Conservation (phyloP, 306 rosid species). For the Begonia loranthoides region DNA sequence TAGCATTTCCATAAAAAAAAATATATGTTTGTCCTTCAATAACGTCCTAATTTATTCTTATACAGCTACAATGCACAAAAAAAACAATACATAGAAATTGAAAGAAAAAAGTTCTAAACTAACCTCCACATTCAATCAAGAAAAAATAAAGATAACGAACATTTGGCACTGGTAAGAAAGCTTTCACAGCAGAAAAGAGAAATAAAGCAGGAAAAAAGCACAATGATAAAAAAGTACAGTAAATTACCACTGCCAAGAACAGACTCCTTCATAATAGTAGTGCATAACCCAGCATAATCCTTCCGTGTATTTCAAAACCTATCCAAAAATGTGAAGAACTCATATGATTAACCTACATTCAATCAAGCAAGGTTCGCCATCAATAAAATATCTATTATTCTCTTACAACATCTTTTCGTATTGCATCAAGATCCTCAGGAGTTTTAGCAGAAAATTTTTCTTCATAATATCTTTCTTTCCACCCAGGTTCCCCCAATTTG, state of each 20-base stretch:
- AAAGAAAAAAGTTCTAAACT: too few relatives aligned
- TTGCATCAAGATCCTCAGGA: constrained; percentile 76
- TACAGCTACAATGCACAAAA: too few relatives aligned
- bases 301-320: constrained; percentile 93
- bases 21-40: too few relatives aligned
- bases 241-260: constrained; percentile 96
- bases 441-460: constrained; percentile 65
- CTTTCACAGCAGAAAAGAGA: background rate
- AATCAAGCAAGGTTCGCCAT: too few relatives aligned
- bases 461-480: constrained; percentile 96
- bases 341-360: constrained; percentile 12
- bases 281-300: constrained; percentile 98
- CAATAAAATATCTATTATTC: too few relatives aligned
- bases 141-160: too few relatives aligned
- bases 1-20: too few relatives aligned
- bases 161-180: too few relatives aligned
- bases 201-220: background rate
- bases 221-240: background rate
- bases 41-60: too few relatives aligned
- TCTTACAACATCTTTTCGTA: constrained; percentile 85
- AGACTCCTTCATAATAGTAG: constrained; percentile 95
- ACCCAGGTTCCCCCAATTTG: constrained; percentile 81
- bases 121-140: too few relatives aligned
- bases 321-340: constrained; percentile 12
- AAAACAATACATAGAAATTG: too few relatives aligned